phyloP scores from a whole-genome alignment of 1,284 basidiomycete species.

The Porogramme epimiltina region DNA sequence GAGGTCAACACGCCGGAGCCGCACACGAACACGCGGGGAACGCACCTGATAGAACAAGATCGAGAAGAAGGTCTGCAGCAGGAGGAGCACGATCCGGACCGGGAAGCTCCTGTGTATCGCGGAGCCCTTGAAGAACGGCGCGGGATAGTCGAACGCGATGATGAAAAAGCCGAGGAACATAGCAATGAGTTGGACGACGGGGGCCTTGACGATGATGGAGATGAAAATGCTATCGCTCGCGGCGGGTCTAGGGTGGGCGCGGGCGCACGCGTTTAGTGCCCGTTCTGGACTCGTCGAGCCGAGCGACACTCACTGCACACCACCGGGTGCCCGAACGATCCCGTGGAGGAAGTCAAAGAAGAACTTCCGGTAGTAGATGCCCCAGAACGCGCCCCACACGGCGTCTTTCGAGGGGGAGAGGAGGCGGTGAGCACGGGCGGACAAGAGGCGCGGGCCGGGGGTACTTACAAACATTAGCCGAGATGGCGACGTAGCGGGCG shows the following conservation, averaged over 20 bases:
- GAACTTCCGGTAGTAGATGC: slow-evolving; percentile 84
- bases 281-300: too few species aligned
- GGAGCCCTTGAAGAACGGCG: slow-evolving; percentile 56
- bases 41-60: slow-evolving; percentile 80
- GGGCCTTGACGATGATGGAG: slow-evolving; percentile 71
- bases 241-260: slow-evolving; percentile 54
- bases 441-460: neutral
- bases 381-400: slow-evolving; percentile 79
- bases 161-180: slow-evolving; percentile 61
- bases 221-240: slow-evolving; percentile 65
- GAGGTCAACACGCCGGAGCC: too few species aligned
- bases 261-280: neutral
- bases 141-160: slow-evolving; percentile 68
- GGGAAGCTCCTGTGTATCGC: slow-evolving; percentile 67
- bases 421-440: neutral
- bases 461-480: slow-evolving; percentile 74
- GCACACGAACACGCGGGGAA: neutral
- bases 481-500: slow-evolving; percentile 70
- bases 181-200: slow-evolving; percentile 68
- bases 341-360: slow-evolving; percentile 86
- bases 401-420: slow-evolving; percentile 52
- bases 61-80: slow-evolving; percentile 65
- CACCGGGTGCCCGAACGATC: slow-evolving; percentile 71
- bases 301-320: slow-evolving; percentile 66
- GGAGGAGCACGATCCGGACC: slow-evolving; percentile 62